Conservation (phyloP, 1,139 yeast genomes). For the Insectozyma bohioensis region DNA sequence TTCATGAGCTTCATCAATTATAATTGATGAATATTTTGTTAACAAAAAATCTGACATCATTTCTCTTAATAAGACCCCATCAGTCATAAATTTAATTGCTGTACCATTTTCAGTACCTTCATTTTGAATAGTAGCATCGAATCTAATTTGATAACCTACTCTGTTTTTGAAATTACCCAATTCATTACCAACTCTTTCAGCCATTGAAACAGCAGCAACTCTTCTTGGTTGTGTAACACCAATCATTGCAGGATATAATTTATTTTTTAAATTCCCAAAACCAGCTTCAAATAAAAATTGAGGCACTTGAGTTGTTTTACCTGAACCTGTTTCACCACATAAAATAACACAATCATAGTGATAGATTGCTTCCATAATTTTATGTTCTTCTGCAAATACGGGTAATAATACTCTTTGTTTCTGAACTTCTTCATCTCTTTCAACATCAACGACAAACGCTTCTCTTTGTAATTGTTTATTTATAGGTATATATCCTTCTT, state of each 20-base stretch:
- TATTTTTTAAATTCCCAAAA: conserved; percentile 65
- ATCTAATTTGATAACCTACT: conserved; percentile 91
- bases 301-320: conserved; percentile 79
- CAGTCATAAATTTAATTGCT: conserved; percentile 94
- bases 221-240: conserved; percentile 98
- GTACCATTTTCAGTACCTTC: conserved; percentile 56
- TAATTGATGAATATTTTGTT: conserved; percentile 76
- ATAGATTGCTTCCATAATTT: conserved; percentile 93
- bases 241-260: conserved; percentile 79
- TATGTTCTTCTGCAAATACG: conserved; percentile 87
- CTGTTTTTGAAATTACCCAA: conserved; percentile 73
- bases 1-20: conserved; percentile 98
- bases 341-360: conserved; percentile 88
- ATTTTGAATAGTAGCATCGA: conserved; percentile 69
- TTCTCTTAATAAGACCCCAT: conserved; percentile 92
- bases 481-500: conserved; percentile 56
- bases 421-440: conserved; percentile 66
- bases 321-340: conserved; percentile 92
- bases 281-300: conserved; percentile 86
- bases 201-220: conserved; percentile 98
- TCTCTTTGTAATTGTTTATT: conserved; percentile 55
- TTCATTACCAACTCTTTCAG: conserved; percentile 81
- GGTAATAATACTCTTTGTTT: conserved; percentile 71
- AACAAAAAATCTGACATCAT: conserved; percentile 84
- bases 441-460: conserved; percentile 67